Conservation (phyloP, 768 basidiomycete species). For the Fomitopsis serialis region DNA sequence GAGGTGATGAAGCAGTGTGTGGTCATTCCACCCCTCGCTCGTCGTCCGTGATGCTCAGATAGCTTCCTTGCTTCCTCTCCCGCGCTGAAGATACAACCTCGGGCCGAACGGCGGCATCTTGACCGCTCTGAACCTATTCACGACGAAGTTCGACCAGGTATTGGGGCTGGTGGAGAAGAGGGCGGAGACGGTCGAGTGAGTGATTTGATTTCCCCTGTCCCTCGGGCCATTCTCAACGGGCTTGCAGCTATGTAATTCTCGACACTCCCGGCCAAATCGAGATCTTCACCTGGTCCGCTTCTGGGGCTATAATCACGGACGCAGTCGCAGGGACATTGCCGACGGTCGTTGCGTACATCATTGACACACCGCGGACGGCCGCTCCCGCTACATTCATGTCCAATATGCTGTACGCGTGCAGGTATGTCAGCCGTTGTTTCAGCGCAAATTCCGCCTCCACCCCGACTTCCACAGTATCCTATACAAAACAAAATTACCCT, state of each 20-base stretch:
- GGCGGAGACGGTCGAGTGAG: conserved; percentile 83
- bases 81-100: conserved; percentile 75
- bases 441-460: neutral
- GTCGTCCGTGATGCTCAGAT: conserved; percentile 4
- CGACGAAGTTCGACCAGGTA: conserved; percentile 98
- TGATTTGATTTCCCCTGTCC: conserved; percentile 9
- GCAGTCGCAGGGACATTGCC: conserved; percentile 91
- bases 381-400: conserved; percentile 99
- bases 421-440: conserved; percentile 40
- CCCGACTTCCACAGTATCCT: conserved; percentile 57
- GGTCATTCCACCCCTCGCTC: conserved; percentile 19
- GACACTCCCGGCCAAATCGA: conserved; percentile 99
- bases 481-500: conserved; percentile 97
- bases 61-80: neutral
- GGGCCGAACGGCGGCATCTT: conserved; percentile 98
- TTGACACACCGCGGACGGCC: conserved; percentile 93
- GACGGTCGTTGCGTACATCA: conserved; percentile 92
- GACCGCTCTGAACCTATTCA: conserved; percentile 95
- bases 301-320: conserved; percentile 97
- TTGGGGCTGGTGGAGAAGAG: conserved; percentile 87
- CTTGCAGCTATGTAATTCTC: conserved; percentile 83
- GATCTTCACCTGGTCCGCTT: conserved; percentile 99
- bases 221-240: neutral
- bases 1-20: conserved; percentile 99
- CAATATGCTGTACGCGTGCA: conserved; percentile 99